Evolutionary conservation across 2,329 filamentous ascomycete genomes (phyloP).

Genomic region (Byssoonygena ceratinophila): DNA sequence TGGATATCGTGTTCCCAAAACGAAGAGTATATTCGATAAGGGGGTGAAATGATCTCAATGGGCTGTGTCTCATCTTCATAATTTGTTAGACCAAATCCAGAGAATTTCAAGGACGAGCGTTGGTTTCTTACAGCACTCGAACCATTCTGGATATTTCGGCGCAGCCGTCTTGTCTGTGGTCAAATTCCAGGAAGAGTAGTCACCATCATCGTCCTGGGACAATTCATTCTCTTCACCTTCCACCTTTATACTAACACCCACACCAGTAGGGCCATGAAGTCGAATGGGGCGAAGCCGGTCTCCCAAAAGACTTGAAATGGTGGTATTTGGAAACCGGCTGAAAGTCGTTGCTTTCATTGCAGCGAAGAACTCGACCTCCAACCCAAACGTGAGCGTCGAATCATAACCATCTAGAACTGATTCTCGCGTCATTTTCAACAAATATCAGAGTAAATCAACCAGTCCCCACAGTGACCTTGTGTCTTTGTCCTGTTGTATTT

Average conservation of each 20-base stretch:
- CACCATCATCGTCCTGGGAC: neutral
- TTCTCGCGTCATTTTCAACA: constrained; percentile 9
- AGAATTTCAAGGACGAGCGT: neutral
- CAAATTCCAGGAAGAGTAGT: constrained; percentile 15
- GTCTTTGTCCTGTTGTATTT: constrained; percentile 11
- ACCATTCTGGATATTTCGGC: constrained; percentile 14
- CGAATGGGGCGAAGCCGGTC: constrained; percentile 10
- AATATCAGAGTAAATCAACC: neutral
- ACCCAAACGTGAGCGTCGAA: constrained; percentile 14
- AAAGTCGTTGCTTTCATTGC: constrained; percentile 14
- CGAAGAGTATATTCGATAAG: constrained; percentile 7
- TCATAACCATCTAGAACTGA: neutral
- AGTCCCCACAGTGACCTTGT: constrained; percentile 11
- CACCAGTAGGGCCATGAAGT: constrained; percentile 9
- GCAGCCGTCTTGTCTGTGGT: constrained; percentile 9
- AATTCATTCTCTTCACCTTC: constrained; percentile 2
- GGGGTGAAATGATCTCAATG: constrained; percentile 17
- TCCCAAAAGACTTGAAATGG: constrained; percentile 11
- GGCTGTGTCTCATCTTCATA: constrained; percentile 15
- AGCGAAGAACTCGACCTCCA: constrained; percentile 16
- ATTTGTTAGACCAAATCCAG: neutral
- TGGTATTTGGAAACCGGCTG: constrained; percentile 4
- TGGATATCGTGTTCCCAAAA: constrained; percentile 16
- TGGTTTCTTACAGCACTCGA: constrained; percentile 13
- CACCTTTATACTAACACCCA: constrained; percentile 8